Conservation (phyloP, 345 rosid species). For the Salix dunnii region DNA sequence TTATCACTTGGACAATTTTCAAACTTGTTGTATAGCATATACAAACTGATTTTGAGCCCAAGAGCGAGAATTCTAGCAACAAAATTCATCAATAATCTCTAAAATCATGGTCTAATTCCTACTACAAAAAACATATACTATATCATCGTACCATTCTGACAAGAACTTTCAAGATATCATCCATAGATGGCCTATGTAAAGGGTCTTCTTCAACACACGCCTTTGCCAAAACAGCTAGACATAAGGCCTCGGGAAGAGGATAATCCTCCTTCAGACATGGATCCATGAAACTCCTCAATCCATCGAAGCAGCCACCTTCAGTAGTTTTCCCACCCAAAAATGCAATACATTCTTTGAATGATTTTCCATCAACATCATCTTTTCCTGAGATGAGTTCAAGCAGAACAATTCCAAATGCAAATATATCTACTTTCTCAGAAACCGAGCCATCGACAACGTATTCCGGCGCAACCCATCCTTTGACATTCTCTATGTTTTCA, state of each 20-base stretch:
- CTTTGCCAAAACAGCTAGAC: conserved; percentile 55
- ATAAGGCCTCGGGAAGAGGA: conserved; percentile 49
- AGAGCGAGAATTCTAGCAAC: no score
- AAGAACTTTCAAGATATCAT: conserved; percentile 53
- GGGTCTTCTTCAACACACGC: conserved; percentile 60
- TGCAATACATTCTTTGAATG: conserved; percentile 38
- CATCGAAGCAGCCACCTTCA: conserved; percentile 57
- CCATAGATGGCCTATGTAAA: conserved; percentile 48
- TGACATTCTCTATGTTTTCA: not conserved
- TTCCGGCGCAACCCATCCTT: conserved; percentile 33
- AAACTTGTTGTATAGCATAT: no score
- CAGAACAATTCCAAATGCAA: conserved; percentile 48
- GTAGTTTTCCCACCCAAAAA: conserved; percentile 39
- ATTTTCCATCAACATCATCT: conserved; percentile 25
- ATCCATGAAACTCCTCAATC: conserved; percentile 52
- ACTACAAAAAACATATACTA: no score
- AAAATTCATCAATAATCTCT: no score
- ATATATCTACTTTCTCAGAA: conserved; percentile 44
- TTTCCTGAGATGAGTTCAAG: conserved; percentile 50
- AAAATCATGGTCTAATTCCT: no score
- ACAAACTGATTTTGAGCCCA: no score
- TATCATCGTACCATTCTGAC: conserved; percentile 36
- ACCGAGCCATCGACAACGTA: conserved; percentile 13
- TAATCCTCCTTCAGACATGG: conserved; percentile 44
- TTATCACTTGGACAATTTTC: no score